phyloP scores from a whole-genome alignment of 345 rosid genomes.

The Aethionema arabicum region DNA sequence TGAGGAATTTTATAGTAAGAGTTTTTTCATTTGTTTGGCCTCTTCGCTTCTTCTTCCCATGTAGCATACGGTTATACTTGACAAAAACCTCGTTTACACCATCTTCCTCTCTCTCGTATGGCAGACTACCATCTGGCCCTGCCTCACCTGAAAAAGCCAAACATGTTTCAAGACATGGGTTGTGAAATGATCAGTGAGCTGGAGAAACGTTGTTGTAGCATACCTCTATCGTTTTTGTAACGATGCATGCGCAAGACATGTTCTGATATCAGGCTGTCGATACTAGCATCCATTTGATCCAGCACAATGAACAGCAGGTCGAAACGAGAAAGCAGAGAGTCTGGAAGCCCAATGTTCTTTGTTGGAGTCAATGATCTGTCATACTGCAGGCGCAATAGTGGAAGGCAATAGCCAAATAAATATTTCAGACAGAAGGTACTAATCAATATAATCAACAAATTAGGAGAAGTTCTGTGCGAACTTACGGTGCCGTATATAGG shows the following conservation, averaged over 20 bases:
- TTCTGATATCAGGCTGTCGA: conserved; percentile 83
- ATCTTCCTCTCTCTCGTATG: conserved; percentile 80
- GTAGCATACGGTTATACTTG: conserved; percentile 84
- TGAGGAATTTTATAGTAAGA: conserved; percentile 79
- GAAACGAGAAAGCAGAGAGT: conserved; percentile 97
- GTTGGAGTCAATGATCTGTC: conserved; percentile 98
- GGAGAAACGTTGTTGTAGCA: conserved; percentile 10
- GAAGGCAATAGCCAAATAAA: conserved; percentile 1
- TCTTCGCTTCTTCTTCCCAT: conserved; percentile 72
- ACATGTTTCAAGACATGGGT: conserved; percentile 22
- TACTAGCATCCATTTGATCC: conserved; percentile 99
- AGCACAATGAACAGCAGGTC: conserved; percentile 89
- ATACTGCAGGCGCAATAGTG: conserved; percentile 53
- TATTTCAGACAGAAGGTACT: not conserved
- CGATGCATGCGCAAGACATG: conserved; percentile 99
- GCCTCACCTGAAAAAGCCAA: conserved; percentile 50
- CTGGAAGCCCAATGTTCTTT: conserved; percentile 99
- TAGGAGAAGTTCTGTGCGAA: conserved; percentile 8
- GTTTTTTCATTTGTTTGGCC: conserved; percentile 69
- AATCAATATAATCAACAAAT: conserved; percentile 15
- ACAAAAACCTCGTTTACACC: conserved; percentile 81
- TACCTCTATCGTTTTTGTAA: conserved; percentile 76
- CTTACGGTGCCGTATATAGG: conserved; percentile 99
- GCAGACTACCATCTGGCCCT: conserved; percentile 57
- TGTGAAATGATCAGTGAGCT: conserved; percentile 1